These are phyloP conservation scores for Penicillium italicum DNA, from an alignment of 2,329 filamentous ascomycete species.

Conservation along the genomic window DNA sequence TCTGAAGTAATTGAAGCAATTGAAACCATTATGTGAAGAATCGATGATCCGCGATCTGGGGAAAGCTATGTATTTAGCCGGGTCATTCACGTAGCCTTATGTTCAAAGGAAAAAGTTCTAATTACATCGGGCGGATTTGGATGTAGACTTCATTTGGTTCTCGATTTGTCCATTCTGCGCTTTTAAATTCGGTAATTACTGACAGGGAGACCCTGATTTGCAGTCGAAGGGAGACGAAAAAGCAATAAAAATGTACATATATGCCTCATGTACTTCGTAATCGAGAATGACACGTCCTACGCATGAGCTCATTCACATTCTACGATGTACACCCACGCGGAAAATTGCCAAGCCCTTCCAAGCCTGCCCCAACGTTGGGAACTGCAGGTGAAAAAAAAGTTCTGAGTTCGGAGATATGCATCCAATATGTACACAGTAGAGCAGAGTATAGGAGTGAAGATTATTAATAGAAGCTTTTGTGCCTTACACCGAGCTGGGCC, in stretches of 20 bases:
- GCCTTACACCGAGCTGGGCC: too few relatives aligned
- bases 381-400: not conserved
- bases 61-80: constrained; percentile 6
- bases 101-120: not conserved
- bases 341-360: not conserved
- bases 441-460: not conserved
- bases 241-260: constrained; percentile 1
- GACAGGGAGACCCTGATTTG: not conserved
- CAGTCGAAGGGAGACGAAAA: not conserved
- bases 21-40: not conserved
- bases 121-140: not conserved
- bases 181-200: not conserved
- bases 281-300: not conserved
- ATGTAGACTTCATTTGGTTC: not conserved
- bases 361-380: constrained; percentile 10
- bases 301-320: not conserved
- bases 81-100: not conserved
- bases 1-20: not conserved
- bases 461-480: constrained; percentile 8
- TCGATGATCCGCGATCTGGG: constrained; percentile 4
- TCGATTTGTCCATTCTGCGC: not conserved
- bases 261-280: not conserved
- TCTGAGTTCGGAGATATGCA: not conserved
- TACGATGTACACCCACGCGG: not conserved
- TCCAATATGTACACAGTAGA: constrained; percentile 4